phyloP scores from a whole-genome alignment of 1,284 basidiomycete species.

The Laetiporus sulphureus region DNA sequence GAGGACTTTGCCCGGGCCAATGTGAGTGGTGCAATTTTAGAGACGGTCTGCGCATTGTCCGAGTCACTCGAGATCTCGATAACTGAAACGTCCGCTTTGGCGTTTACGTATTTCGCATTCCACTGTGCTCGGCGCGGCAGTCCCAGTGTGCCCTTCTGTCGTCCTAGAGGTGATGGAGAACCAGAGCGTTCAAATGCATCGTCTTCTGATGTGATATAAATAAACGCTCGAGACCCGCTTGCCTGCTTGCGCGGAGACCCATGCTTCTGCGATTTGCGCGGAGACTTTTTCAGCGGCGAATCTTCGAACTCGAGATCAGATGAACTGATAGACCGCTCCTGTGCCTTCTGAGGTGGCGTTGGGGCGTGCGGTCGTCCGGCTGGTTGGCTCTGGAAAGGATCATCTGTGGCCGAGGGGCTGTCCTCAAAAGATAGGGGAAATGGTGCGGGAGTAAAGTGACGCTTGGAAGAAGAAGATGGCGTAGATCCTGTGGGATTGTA shows the following conservation, averaged over 20 bases:
- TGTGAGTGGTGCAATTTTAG: constrained; percentile 14
- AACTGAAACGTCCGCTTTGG: constrained; percentile 14
- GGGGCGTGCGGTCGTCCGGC: no score
- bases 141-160: constrained; percentile 3
- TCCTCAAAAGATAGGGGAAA: constrained; percentile 20
- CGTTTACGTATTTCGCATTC: no score
- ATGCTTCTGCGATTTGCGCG: constrained; percentile 20
- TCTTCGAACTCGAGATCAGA: background rate
- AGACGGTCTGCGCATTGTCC: constrained; percentile 11
- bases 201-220: constrained; percentile 3
- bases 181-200: constrained; percentile 4
- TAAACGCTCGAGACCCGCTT: no score
- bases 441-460: constrained; percentile 10
- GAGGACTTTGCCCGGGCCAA: no score
- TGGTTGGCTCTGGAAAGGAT: no score
- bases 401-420: no score
- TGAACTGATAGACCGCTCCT: background rate
- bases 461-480: background rate
- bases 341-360: no score
- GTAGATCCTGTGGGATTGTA: background rate
- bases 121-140: constrained; percentile 3
- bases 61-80: constrained; percentile 30
- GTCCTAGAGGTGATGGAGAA: constrained; percentile 10
- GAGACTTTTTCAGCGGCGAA: constrained; percentile 17
- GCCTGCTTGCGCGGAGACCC: constrained; percentile 14